These are phyloP conservation scores for Monilinia laxa DNA, from an alignment of 2,329 filamentous ascomycete species.

Conservation along the genomic window DNA sequence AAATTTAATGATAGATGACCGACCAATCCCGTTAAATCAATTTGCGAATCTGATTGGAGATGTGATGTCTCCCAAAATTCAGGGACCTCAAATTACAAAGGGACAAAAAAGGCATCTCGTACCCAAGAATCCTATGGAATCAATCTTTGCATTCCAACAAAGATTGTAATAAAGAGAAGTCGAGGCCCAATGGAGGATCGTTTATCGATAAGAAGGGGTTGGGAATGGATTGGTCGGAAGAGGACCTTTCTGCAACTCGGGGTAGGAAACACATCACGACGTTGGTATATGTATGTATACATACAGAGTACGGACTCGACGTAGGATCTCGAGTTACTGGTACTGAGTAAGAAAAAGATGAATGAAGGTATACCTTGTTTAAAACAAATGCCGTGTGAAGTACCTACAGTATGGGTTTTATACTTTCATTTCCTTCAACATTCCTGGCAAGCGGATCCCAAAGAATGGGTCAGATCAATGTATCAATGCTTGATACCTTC, in stretches of 20 bases:
- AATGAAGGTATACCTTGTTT: too few species aligned
- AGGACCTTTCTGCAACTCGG: constrained; percentile 11
- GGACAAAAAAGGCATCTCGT: not conserved
- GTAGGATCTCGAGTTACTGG: not conserved
- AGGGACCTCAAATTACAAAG: not conserved
- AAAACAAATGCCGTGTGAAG: too few species aligned
- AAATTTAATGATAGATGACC: not conserved
- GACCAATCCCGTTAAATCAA: not conserved
- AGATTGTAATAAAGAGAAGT: too few species aligned
- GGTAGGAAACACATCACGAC: not conserved
- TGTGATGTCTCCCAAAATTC: not conserved
- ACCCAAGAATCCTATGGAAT: too few species aligned
- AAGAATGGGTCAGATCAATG: not conserved
- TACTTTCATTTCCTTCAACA: too few species aligned
- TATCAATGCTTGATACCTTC: constrained; percentile 1
- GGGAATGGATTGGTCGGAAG: not conserved
- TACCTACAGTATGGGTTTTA: too few species aligned
- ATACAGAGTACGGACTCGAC: too few species aligned
- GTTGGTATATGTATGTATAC: not conserved
- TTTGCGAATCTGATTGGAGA: not conserved
- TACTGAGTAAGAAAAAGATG: not conserved
- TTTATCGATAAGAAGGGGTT: not conserved
- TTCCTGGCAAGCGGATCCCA: not conserved
- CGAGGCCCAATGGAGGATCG: too few species aligned
- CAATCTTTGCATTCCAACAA: too few species aligned